These are phyloP conservation scores for Pleomassaria siparia DNA, from an alignment of 2,329 filamentous ascomycete species.

Conservation along the genomic window DNA sequence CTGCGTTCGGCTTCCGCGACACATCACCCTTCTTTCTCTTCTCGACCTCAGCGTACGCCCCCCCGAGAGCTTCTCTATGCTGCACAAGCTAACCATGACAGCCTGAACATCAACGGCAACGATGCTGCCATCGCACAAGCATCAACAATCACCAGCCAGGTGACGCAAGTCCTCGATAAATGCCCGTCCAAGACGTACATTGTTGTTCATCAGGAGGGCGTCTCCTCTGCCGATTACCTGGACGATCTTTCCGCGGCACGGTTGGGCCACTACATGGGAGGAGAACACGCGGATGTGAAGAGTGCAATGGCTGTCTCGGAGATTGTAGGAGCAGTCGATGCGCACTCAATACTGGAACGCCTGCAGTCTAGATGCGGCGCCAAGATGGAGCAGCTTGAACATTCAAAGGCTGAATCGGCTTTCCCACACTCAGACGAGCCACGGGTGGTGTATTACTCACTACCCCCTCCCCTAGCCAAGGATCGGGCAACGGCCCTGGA, in stretches of 20 bases:
- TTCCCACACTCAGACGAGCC: background rate
- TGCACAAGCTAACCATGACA: slow-evolving; percentile 27
- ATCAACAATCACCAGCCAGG: slow-evolving; percentile 44
- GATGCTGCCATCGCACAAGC: slow-evolving; percentile 45
- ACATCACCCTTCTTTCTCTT: slow-evolving; percentile 88
- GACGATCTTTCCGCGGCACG: slow-evolving; percentile 55
- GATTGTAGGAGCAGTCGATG: slow-evolving; percentile 54
- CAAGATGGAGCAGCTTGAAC: slow-evolving; percentile 47
- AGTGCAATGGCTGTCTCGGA: slow-evolving; percentile 57
- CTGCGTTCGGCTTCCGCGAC: slow-evolving; percentile 74
- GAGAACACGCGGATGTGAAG: slow-evolving; percentile 52
- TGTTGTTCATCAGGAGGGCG: slow-evolving; percentile 74
- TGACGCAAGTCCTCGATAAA: slow-evolving; percentile 54
- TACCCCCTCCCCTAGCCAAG: background rate
- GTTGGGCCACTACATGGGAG: slow-evolving; percentile 55
- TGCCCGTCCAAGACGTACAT: slow-evolving; percentile 79
- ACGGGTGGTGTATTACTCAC: background rate
- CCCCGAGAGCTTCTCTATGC: slow-evolving; percentile 9
- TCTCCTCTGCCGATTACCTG: slow-evolving; percentile 69
- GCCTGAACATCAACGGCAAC: slow-evolving; percentile 28
- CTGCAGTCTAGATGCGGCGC: slow-evolving; percentile 53
- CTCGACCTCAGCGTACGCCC: slow-evolving; percentile 75
- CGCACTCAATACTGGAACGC: slow-evolving; percentile 43
- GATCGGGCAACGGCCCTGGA: slow-evolving; percentile 14
- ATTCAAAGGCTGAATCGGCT: slow-evolving; percentile 27